Evolutionary conservation across 2,329 filamentous ascomycete species (phyloP).

Genomic region (Diaporthe citriasiana): DNA sequence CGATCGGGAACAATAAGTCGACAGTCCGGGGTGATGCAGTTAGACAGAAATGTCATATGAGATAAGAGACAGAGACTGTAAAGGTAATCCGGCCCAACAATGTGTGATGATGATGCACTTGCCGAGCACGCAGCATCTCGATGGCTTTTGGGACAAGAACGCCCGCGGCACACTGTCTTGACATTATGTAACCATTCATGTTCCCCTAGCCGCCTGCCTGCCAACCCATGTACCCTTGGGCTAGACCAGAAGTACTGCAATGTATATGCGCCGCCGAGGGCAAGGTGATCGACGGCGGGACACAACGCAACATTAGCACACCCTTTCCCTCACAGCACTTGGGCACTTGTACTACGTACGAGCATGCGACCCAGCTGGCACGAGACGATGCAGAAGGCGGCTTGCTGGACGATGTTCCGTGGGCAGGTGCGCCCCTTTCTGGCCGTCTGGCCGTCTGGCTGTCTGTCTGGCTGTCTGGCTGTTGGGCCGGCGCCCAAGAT

Average conservation of each 20-base stretch:
- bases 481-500: neutral
- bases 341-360: neutral
- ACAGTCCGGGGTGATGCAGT: neutral
- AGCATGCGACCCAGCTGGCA: conserved; percentile 1
- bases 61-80: too few relatives aligned
- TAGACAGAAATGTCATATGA: neutral
- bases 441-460: neutral
- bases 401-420: conserved; percentile 16
- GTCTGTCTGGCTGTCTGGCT: neutral
- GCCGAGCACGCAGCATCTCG: conserved; percentile 11
- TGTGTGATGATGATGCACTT: neutral
- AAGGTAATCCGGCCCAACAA: neutral
- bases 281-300: conserved; percentile 23
- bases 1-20: conserved; percentile 3
- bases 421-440: neutral
- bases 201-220: too few relatives aligned
- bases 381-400: neutral
- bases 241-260: neutral
- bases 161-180: neutral
- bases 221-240: neutral
- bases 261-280: neutral
- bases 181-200: neutral
- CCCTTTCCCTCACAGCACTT: neutral
- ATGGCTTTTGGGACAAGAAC: neutral
- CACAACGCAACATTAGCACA: conserved; percentile 14